These are phyloP conservation scores for Chlamydomonas sp. DNA, from an alignment of 139 green algal species.

Conservation along the genomic window DNA sequence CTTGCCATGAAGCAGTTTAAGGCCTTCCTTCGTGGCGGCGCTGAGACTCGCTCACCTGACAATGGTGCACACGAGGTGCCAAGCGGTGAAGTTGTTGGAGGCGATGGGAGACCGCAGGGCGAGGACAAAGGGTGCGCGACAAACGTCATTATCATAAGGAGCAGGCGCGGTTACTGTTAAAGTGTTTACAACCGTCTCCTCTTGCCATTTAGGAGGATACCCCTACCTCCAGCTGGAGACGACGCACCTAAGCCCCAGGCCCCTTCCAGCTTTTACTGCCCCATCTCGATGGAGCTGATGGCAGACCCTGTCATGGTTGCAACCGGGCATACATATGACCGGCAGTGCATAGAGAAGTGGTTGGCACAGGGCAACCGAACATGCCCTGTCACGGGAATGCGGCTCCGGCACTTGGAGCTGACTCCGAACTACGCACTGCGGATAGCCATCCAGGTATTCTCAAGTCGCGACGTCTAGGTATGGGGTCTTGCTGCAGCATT, in stretches of 20 bases:
- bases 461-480: background rate
- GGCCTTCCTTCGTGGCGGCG: conserved; percentile 7
- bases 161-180: no score
- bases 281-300: conserved; percentile 95
- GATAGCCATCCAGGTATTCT: conserved; percentile 81
- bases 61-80: no score
- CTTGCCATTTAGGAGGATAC: no score
- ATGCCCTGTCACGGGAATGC: conserved; percentile 92
- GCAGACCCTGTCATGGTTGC: conserved; percentile 93
- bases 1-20: conserved; percentile 27
- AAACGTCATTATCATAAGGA: no score
- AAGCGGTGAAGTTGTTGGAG: no score
- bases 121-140: no score
- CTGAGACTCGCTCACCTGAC: background rate
- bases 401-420: conserved; percentile 90
- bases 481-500: background rate
- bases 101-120: no score
- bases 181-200: no score
- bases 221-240: no score
- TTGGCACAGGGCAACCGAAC: conserved; percentile 87
- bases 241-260: conserved; percentile 33
- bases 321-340: conserved; percentile 95
- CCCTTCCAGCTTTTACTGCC: conserved; percentile 81
- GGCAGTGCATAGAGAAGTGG: conserved; percentile 91
- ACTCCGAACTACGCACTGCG: conserved; percentile 93